Conservation (phyloP, 2,329 filamentous ascomycete species). For the Stagonosporopsis vannaccii region DNA sequence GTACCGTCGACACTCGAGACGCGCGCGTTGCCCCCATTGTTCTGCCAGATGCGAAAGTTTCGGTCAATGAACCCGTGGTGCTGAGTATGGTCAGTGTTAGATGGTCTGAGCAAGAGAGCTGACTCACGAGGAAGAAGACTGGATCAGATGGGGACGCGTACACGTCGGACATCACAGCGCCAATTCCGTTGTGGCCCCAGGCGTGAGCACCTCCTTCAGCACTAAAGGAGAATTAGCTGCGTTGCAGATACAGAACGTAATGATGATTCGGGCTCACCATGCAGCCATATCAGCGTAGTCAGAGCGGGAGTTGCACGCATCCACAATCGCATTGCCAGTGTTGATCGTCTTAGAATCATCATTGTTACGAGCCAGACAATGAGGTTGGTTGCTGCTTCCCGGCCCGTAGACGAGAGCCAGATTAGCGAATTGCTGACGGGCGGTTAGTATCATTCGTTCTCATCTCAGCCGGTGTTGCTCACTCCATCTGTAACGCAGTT, state of each 20-base stretch:
- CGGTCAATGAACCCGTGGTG: slow-evolving; percentile 61
- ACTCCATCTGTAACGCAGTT: slow-evolving; percentile 45
- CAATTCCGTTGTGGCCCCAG: slow-evolving; percentile 48
- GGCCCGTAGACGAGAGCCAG: slow-evolving; percentile 43
- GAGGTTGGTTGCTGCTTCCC: slow-evolving; percentile 32
- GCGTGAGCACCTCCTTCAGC: slow-evolving; percentile 42
- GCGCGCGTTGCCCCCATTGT: slow-evolving; percentile 25
- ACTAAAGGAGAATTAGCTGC: slow-evolving; percentile 14
- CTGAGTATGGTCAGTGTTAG: not conserved
- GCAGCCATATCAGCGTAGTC: slow-evolving; percentile 40
- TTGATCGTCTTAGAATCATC: slow-evolving; percentile 36
- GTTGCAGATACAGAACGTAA: not conserved
- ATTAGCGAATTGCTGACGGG: slow-evolving; percentile 41
- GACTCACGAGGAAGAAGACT: slow-evolving; percentile 53
- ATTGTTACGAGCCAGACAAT: slow-evolving; percentile 44
- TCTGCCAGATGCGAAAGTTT: slow-evolving; percentile 57
- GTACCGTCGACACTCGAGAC: slow-evolving; percentile 51
- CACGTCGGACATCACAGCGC: slow-evolving; percentile 44
- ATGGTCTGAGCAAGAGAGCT: not conserved
- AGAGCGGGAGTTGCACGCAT: slow-evolving; percentile 35
- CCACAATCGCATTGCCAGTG: slow-evolving; percentile 36
- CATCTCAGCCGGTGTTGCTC: slow-evolving; percentile 20
- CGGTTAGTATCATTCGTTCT: not conserved
- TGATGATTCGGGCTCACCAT: not conserved
- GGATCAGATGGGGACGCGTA: slow-evolving; percentile 46